A percentile compares a stretch with the other conserved stretches of the same genome.
These are phyloP conservation scores for Plasmodium reichenowi DNA, from an alignment of 169 alveolate species.

Conservation along the genomic window DNA sequence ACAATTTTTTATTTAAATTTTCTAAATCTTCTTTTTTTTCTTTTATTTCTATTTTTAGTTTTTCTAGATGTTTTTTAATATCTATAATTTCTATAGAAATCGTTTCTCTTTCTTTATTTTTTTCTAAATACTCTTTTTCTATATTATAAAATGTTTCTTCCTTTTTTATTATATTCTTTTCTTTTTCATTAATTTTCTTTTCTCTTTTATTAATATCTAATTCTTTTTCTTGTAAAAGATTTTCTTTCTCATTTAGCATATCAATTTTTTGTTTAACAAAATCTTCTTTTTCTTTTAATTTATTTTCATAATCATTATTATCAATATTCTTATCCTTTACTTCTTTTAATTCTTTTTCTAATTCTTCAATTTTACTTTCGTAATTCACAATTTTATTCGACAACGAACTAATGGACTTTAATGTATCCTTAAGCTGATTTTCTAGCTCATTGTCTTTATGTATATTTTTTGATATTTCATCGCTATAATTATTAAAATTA, in stretches of 20 bases:
- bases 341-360: constrained; percentile 46
- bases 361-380: constrained; percentile 45
- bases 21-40: constrained; percentile 60
- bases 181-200: constrained; percentile 59
- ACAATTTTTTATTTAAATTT: constrained; percentile 32
- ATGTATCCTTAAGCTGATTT: constrained; percentile 58
- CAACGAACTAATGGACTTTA: constrained; percentile 37
- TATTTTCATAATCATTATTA: constrained; percentile 25
- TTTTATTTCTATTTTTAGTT: constrained; percentile 33
- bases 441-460: constrained; percentile 20
- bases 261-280: constrained; percentile 24
- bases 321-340: constrained; percentile 40
- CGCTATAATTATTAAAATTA: too few relatives aligned
- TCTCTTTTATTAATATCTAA: constrained; percentile 39
- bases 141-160: constrained; percentile 55
- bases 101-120: constrained; percentile 64
- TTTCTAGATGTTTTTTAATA: constrained; percentile 29
- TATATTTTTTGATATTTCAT: background rate
- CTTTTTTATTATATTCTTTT: constrained; percentile 21
- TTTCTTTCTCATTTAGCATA: constrained; percentile 54
- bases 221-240: constrained; percentile 28
- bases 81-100: constrained; percentile 39
- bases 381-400: constrained; percentile 27
- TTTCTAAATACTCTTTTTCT: constrained; percentile 38
- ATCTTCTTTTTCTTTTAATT: constrained; percentile 44